Evolutionary conservation across 768 basidiomycete species (phyloP).

Genomic region (Serendipita indica): DNA sequence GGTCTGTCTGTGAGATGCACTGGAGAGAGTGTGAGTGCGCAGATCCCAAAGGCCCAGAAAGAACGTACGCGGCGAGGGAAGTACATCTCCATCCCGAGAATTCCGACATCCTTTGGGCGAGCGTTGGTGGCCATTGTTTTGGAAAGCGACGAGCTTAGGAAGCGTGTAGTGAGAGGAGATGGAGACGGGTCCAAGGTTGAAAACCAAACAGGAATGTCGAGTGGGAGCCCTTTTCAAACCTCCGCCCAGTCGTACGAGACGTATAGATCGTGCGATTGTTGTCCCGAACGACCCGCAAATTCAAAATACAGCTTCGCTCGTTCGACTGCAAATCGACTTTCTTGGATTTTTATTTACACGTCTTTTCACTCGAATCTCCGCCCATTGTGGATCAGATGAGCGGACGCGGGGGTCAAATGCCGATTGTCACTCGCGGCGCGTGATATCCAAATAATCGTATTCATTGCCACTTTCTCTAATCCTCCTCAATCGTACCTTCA

Average conservation of each 20-base stretch:
- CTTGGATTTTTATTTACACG: background rate
- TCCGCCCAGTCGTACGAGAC: background rate
- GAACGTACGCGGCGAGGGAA: slow-evolving; percentile 73
- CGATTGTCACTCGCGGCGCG: background rate
- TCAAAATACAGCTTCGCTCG: background rate
- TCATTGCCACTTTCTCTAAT: background rate
- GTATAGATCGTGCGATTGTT: background rate
- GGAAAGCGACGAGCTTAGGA: slow-evolving; percentile 9
- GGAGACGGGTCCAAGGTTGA: background rate
- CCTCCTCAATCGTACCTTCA: background rate
- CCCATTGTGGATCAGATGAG: background rate
- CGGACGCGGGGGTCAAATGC: too few species aligned
- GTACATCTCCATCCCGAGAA: slow-evolving; percentile 88
- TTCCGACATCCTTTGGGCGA: slow-evolving; percentile 85
- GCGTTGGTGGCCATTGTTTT: slow-evolving; percentile 10
- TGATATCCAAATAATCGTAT: background rate
- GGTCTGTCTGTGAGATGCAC: slow-evolving; percentile 92
- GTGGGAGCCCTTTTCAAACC: background rate
- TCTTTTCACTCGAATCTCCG: background rate
- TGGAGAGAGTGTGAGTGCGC: slow-evolving; percentile 21
- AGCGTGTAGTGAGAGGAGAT: background rate
- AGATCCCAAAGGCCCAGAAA: slow-evolving; percentile 12
- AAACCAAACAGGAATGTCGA: background rate
- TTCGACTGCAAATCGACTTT: background rate
- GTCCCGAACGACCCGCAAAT: background rate